Base-by-base conservation (phyloP, 116 monocot genomes). In the Trichopus zeylanicus region DNA sequence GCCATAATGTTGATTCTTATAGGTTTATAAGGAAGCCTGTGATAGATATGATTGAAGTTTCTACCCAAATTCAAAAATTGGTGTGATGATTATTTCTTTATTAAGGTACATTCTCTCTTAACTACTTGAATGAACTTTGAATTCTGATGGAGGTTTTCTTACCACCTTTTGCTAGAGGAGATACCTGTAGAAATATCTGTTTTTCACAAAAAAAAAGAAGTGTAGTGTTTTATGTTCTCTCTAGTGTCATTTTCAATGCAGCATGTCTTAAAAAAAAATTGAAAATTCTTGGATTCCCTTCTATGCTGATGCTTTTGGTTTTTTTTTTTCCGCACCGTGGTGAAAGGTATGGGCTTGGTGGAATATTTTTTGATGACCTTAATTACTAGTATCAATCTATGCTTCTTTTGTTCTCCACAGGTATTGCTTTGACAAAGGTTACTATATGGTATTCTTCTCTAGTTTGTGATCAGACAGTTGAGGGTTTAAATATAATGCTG, bases 301-400 rank as follows among this genome's bases (percentile, higher is more conserved):
- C 29, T 28, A 26, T 62, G 46, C 47, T 62, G 18, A 32, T n/a
- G n/a, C n/a, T n/a, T 26, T 30, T 46, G 48, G 59, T 35, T 34
- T 39, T 31, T 0, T n/a, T n/a, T 67, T 15, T 81, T 71, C 80
- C 91, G 98, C 98, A 98, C 42, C 98, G 98, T 25, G 78, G 78
- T 29, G 98, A 98, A 70, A 87, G 87, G 56, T 91, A 87, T 55
- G 97, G 98, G 26, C 91, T 98, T 54, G 98, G 98, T 29, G 98
- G 98, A 34, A 98, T 98, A 74, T 98, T 98, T 61, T 98, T 98
- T 59, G 91, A 98, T 85, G 98, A 98, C 51, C 75, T 98, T 27
- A 98, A 91, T 73, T 80, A 91, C 51, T 82, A 82, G 62, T 85
- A 98, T 71, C 98, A 98, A 74, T 87, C 91, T 65, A 85, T 98